phyloP scores from a whole-genome alignment of 805 yeast genomes.

The Kazachstania kunashirensis region DNA sequence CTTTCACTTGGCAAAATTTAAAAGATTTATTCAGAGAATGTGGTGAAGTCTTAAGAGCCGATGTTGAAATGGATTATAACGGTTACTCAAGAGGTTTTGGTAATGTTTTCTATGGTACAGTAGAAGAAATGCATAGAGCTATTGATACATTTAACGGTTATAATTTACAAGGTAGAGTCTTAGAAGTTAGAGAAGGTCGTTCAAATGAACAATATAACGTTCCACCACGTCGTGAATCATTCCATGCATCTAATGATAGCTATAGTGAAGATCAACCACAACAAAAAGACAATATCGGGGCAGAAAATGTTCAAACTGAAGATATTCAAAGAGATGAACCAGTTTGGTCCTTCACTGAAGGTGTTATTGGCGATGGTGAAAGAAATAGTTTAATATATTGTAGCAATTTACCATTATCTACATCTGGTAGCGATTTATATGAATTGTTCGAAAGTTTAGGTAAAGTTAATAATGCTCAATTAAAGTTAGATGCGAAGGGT shows the following conservation, averaged over 20 bases:
- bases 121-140: slow-evolving; percentile 62
- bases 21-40: slow-evolving; percentile 72
- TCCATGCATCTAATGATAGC: not conserved
- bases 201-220: slow-evolving; percentile 4
- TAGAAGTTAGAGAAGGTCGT: slow-evolving; percentile 18
- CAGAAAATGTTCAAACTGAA: slow-evolving; percentile 1
- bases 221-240: slow-evolving; percentile 1
- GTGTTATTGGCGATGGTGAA: slow-evolving; percentile 53
- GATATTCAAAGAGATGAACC: not conserved
- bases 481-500: slow-evolving; percentile 53
- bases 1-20: slow-evolving; percentile 70
- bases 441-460: slow-evolving; percentile 85
- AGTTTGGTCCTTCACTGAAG: slow-evolving; percentile 42
- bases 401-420: slow-evolving; percentile 77
- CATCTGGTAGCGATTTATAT: slow-evolving; percentile 69
- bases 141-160: slow-evolving; percentile 66
- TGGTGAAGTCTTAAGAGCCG: slow-evolving; percentile 75
- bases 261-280: slow-evolving; percentile 2
- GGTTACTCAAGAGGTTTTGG: slow-evolving; percentile 78
- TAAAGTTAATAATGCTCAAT: slow-evolving; percentile 62
- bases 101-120: slow-evolving; percentile 62
- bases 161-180: slow-evolving; percentile 27
- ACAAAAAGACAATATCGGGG: slow-evolving; percentile 4
- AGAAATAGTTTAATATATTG: slow-evolving; percentile 57
- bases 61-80: slow-evolving; percentile 50